These are phyloP conservation scores for Silybum marianum DNA, from an alignment of 129 eudicot species.

Conservation along the genomic window DNA sequence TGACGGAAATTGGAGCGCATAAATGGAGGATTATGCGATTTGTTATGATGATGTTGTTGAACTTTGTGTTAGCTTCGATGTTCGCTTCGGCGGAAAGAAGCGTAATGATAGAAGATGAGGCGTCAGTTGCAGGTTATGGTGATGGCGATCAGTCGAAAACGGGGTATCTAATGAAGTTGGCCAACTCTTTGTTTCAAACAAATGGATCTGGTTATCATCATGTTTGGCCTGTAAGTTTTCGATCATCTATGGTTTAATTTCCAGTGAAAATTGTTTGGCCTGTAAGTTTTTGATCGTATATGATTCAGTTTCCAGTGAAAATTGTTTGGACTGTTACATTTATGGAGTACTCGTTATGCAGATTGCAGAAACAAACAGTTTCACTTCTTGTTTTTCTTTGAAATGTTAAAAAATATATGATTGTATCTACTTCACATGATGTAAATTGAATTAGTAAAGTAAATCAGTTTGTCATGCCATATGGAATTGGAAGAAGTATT, in stretches of 20 bases:
- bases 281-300: slow-evolving; percentile 44
- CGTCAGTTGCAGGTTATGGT: slow-evolving; percentile 8
- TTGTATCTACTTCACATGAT: neutral
- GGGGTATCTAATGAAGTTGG: slow-evolving; percentile 29
- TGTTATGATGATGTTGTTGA: slow-evolving; percentile 41
- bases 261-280: slow-evolving; percentile 64
- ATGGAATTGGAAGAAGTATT: neutral
- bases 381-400: neutral
- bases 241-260: neutral
- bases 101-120: slow-evolving; percentile 25
- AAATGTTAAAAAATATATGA: neutral
- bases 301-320: neutral
- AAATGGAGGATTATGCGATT: slow-evolving; percentile 52
- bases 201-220: slow-evolving; percentile 77
- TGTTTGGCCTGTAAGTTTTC: slow-evolving; percentile 93
- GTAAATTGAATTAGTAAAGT: neutral
- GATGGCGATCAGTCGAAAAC: slow-evolving; percentile 33
- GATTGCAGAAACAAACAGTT: neutral
- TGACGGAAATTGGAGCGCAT: slow-evolving; percentile 45
- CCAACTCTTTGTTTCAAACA: slow-evolving; percentile 59
- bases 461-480: neutral
- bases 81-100: slow-evolving; percentile 70
- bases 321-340: neutral
- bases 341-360: neutral
- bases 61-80: slow-evolving; percentile 51